Evolutionary conservation across 2,329 filamentous ascomycete species (phyloP).

Genomic region (Chaetomium sp.): DNA sequence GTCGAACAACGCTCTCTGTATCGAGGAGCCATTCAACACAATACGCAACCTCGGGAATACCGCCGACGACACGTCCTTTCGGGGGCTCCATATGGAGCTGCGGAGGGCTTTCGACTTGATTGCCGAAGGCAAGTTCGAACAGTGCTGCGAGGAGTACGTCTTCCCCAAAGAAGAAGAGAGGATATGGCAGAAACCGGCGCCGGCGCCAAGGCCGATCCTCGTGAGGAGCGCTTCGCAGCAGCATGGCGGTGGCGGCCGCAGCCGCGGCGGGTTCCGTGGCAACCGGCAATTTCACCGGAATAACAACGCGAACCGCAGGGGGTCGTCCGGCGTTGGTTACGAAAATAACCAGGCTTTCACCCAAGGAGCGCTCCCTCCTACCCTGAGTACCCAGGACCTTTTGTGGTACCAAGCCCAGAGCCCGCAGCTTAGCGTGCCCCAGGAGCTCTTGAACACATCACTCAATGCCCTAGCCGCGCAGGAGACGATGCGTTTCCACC

Average conservation of each 20-base stretch:
- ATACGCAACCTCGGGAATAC: conserved; percentile 91
- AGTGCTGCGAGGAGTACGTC: conserved; percentile 84
- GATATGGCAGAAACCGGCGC: conserved; percentile 59
- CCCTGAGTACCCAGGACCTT: conserved; percentile 51
- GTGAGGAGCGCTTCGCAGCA: conserved; percentile 64
- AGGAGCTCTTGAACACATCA: conserved; percentile 38
- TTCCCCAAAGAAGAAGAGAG: conserved; percentile 81
- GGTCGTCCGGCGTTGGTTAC: conserved; percentile 57
- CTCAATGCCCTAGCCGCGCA: conserved; percentile 30
- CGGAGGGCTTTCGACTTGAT: conserved; percentile 85
- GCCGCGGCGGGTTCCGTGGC: conserved; percentile 53
- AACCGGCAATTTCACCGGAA: conserved; percentile 50
- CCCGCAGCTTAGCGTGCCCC: conserved; percentile 47
- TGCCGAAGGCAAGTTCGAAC: conserved; percentile 73
- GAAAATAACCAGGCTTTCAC: conserved; percentile 51
- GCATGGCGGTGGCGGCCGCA: conserved; percentile 52
- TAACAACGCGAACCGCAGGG: conserved; percentile 43
- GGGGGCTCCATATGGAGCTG: conserved; percentile 86
- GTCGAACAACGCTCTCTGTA: conserved; percentile 82
- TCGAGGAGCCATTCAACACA: conserved; percentile 95
- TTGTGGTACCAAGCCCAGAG: conserved; percentile 52
- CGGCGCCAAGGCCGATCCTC: conserved; percentile 58
- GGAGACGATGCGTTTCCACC: conserved; percentile 48
- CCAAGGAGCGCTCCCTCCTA: conserved; percentile 43
- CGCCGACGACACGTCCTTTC: conserved; percentile 91